Percentiles rank a stretch among this genome's conserved stretches.
Conservation (phyloP, 345 rosid genomes). For the Mallotus nudiflorus region DNA sequence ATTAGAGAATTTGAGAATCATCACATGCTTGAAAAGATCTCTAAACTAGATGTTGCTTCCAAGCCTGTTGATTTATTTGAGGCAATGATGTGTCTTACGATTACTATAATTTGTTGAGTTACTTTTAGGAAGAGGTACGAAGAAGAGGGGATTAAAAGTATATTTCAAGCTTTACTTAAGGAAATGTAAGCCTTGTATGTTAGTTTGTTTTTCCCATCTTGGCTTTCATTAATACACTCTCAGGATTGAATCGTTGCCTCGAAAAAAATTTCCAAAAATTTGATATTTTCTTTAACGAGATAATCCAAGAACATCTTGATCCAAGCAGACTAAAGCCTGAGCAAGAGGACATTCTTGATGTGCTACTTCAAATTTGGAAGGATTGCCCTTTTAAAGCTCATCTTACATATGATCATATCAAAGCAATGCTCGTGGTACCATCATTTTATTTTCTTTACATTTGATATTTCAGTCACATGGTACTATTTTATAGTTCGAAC, state of each 20-base stretch:
- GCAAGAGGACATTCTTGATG: slow-evolving; percentile 25
- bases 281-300: slow-evolving; percentile 42
- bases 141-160: no score
- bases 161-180: slow-evolving; percentile 28
- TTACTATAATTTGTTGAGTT: no score
- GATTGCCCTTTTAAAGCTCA: slow-evolving; percentile 22
- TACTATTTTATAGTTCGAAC: no score
- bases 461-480: no score
- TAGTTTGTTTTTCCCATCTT: slow-evolving; percentile 43
- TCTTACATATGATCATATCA: slow-evolving; percentile 46
- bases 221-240: slow-evolving; percentile 47
- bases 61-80: no score
- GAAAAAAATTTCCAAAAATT: slow-evolving; percentile 34
- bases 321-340: slow-evolving; percentile 15
- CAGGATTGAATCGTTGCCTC: slow-evolving; percentile 32
- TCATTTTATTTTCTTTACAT: not conserved
- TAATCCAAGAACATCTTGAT: slow-evolving; percentile 44
- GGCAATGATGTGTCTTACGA: no score
- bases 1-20: no score
- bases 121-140: no score
- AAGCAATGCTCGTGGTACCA: slow-evolving; percentile 50
- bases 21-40: no score
- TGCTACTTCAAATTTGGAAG: slow-evolving; percentile 34
- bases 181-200: slow-evolving; percentile 34
- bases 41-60: no score